Evolutionary conservation across 768 basidiomycete genomes (phyloP).

Genomic region (Kwoniella newhampshirensis): DNA sequence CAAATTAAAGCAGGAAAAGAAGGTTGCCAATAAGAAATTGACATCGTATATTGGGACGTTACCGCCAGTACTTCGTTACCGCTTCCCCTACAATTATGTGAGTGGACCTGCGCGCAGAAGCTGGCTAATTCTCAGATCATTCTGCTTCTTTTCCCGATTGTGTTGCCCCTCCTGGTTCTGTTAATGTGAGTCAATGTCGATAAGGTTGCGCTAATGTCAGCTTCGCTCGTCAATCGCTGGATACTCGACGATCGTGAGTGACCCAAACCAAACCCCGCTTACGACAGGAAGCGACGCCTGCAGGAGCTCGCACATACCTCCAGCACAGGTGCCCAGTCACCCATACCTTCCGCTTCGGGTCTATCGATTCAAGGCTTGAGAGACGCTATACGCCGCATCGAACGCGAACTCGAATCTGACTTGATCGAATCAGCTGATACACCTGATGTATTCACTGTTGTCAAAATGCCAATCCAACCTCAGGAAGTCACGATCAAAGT

Average conservation of each 20-base stretch:
- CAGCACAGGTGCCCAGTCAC: not conserved
- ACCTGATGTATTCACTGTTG: not conserved
- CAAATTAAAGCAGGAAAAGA: conserved; percentile 1
- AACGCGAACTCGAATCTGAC: conserved; percentile 32
- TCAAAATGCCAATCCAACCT: not conserved
- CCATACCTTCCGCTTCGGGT: conserved; percentile 16
- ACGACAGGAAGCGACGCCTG: conserved; percentile 23
- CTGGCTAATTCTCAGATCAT: conserved; percentile 27
- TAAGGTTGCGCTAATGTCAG: conserved; percentile 2
- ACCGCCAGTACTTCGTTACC: conserved; percentile 37
- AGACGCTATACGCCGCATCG: conserved; percentile 31
- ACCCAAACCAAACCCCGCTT: not conserved
- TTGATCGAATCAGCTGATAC: conserved; percentile 27
- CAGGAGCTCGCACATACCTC: conserved; percentile 23
- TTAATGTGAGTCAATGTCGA: conserved; percentile 26
- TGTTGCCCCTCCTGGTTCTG: conserved; percentile 32
- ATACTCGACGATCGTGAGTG: conserved; percentile 35
- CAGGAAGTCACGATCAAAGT: conserved; percentile 19
- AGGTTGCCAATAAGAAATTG: conserved; percentile 13
- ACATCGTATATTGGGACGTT: conserved; percentile 23
- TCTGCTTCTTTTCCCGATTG: conserved; percentile 31
- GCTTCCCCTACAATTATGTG: conserved; percentile 44
- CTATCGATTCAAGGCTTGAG: conserved; percentile 31
- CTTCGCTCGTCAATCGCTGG: conserved; percentile 26
- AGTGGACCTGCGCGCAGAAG: conserved; percentile 4